Evolutionary conservation across 225 moss, liverwort and hornwort species (phyloP), one percentile per base, ranked within the genome.

Genomic region (Neckera pumila): DNA sequence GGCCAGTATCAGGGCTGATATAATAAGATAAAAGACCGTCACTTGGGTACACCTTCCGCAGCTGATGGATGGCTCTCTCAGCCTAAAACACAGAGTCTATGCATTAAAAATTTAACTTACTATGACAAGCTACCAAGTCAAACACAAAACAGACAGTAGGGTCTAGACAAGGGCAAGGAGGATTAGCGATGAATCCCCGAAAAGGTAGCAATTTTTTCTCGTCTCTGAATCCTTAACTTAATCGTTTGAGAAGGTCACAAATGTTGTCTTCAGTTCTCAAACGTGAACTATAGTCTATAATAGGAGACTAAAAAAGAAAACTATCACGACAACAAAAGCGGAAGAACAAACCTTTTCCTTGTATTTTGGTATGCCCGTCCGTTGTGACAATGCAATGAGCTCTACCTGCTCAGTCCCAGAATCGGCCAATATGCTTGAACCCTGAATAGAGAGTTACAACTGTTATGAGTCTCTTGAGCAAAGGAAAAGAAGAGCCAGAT

Each of bases 381-480:
- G 95, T 79, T 97, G 96, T 80, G 99, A 96, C 85, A 99, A 93
- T 54, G 92, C 95, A 88, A 99, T 96, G 64, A 97, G 87, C 90
- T 99, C 99, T 88, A 99, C 87, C 89, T 99, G 99, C 93, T 97
- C 96, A 36, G 99, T 99, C 79, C 95, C 99, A 73, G 95, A 87
- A 92, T 99, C 97, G 53, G 99, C 99, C 88, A 99, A 88, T 88
- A 93, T 91, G 93, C 96, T 99, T 79, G 96, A 91, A 79, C 96
- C 96, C 96, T 97, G 89, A 80, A 82, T 63, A 84, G n/a, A 51
- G 86, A 22, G 82, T 61, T 72, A 19, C 69, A 86, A 85, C 49
- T 78, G 36, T 40, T 42, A 69, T 81, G 64, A 91, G 90, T 33
- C 70, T 71, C 84, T 69, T 88, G 65, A 76, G 49, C 45, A 45